Base-by-base conservation (phyloP, 148 eudicot genomes). In the Diospyros lotus region DNA sequence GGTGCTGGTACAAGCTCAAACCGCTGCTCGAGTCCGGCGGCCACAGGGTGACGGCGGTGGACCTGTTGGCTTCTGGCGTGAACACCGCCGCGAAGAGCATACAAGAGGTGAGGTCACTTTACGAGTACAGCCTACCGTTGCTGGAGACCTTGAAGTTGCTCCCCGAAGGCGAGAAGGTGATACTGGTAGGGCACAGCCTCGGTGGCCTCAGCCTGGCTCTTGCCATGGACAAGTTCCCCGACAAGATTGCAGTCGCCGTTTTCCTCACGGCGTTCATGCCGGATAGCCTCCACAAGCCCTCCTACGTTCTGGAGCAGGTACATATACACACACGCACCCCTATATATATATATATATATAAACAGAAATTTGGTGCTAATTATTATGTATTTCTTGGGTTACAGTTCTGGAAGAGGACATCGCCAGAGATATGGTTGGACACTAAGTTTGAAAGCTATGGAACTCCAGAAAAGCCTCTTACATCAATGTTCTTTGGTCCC, bases 181-280 rank as follows among this genome's bases (percentile, higher is more conserved):
- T 81, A 7, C 69, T 81, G 7, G 78, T 81, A 1, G 80, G 84
- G 13, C 84, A 77, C 44, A 68, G 80, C 42, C 77, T 82, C 38
- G 88, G 85, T 9, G 88, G 88, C 51, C 1, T 77, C 8, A 75
- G 46, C 58, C 6, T 82, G 50, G 77, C 80, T 3, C 75, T 80
- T 14, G 83, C 79, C n/a, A 80, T 73, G 80, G 86, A 82, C 10
- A 75, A 48, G 68, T 85, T 63, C 72, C 88, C 88, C 0, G 38
- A 73, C 0, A 85, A 82, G 75, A 71, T 81, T 11, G 42, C 70
- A 7, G 74, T 53, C 6, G 77, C 80, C 12, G 77, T 81, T 4
- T 81, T 66, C 39, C 0, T 81, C 9, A 5, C 83, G 0, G 77
- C 83, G 11, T 73, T 76, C 54, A 65, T 81, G 77, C 84, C 80